These are phyloP conservation scores for Haplographium delicatum DNA, from an alignment of 495 filamentous ascomycete genomes.

Conservation along the genomic window DNA sequence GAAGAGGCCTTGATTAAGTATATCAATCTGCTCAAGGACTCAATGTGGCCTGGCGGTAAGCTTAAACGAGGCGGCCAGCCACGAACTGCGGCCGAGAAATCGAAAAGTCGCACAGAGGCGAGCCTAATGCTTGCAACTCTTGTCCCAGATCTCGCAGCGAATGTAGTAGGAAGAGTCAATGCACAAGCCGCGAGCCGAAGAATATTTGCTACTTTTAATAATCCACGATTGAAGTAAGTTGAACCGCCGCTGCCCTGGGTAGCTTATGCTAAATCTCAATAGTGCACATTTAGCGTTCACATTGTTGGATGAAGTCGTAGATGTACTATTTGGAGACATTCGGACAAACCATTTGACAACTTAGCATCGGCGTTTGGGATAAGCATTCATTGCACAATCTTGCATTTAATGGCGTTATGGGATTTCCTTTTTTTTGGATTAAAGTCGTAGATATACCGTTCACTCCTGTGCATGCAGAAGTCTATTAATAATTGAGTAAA, in stretches of 20 bases:
- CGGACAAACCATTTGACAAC: conserved; percentile 15
- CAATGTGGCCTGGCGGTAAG: conserved; percentile 72
- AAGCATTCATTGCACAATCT: background rate
- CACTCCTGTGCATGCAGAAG: too few relatives aligned
- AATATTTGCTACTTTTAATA: conserved; percentile 79
- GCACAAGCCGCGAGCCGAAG: conserved; percentile 77
- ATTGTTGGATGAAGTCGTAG: conserved; percentile 70
- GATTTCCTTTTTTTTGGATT: background rate
- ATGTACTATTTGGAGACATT: conserved; percentile 58
- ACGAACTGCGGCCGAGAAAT: conserved; percentile 60
- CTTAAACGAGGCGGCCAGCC: conserved; percentile 42
- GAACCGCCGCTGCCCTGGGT: background rate
- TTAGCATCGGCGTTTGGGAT: conserved; percentile 26
- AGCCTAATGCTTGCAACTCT: conserved; percentile 75
- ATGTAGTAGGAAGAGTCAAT: conserved; percentile 78
- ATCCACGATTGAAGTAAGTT: conserved; percentile 62
- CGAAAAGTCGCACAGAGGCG: conserved; percentile 67
- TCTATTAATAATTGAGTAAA: too few relatives aligned
- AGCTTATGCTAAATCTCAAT: background rate
- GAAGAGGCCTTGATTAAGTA: conserved; percentile 78
- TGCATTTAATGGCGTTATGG: conserved; percentile 11
- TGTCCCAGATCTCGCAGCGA: conserved; percentile 75
- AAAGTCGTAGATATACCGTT: background rate
- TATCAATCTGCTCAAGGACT: conserved; percentile 60
- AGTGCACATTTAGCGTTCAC: conserved; percentile 77